Percentiles rank a stretch among this genome's conserved stretches.
Evolutionary conservation across 192 early-diverging fungal species (phyloP).

Genomic region (Coemansia biformis): DNA sequence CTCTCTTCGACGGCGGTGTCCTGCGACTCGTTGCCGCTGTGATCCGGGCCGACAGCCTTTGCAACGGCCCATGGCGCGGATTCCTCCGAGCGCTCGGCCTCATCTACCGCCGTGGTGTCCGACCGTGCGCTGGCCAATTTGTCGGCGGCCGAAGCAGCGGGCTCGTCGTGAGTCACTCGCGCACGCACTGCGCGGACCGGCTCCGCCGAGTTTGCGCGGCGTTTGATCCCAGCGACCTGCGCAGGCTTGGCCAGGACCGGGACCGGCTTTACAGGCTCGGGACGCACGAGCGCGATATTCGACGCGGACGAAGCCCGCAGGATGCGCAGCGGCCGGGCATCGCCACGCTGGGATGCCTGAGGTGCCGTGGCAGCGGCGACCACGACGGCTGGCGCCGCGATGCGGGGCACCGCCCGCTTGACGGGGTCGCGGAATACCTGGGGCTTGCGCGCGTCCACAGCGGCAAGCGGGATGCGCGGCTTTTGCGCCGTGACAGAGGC

Average conservation of each 20-base stretch:
- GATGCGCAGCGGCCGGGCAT: slow-evolving; percentile 19
- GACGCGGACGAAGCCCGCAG: slow-evolving; percentile 23
- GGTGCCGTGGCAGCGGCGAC: slow-evolving; percentile 5
- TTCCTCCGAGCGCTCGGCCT: slow-evolving; percentile 2
- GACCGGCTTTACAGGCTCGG: slow-evolving; percentile 1
- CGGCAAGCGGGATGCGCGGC: slow-evolving; percentile 31
- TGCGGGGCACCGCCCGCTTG: slow-evolving; percentile 5
- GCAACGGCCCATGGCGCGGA: too few relatives aligned
- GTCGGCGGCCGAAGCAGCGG: not conserved
- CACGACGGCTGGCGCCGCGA: slow-evolving; percentile 4
- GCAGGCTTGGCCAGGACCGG: slow-evolving; percentile 7
- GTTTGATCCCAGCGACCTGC: slow-evolving; percentile 31
- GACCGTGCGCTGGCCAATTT: slow-evolving; percentile 9
- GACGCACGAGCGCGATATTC: slow-evolving; percentile 9
- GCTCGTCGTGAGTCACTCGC: not conserved
- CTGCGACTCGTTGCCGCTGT: slow-evolving; percentile 31
- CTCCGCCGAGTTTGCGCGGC: slow-evolving; percentile 4
- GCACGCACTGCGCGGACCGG: slow-evolving; percentile 21
- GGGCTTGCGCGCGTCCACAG: slow-evolving; percentile 17
- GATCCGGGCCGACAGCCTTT: too few relatives aligned
- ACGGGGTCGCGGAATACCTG: slow-evolving; percentile 39
- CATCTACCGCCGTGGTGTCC: slow-evolving; percentile 9
- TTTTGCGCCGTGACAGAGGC: slow-evolving; percentile 22
- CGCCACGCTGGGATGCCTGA: too few relatives aligned
- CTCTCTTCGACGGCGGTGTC: slow-evolving; percentile 29